Base-by-base conservation (phyloP, 306 rosid genomes). In the Urtica urens region DNA sequence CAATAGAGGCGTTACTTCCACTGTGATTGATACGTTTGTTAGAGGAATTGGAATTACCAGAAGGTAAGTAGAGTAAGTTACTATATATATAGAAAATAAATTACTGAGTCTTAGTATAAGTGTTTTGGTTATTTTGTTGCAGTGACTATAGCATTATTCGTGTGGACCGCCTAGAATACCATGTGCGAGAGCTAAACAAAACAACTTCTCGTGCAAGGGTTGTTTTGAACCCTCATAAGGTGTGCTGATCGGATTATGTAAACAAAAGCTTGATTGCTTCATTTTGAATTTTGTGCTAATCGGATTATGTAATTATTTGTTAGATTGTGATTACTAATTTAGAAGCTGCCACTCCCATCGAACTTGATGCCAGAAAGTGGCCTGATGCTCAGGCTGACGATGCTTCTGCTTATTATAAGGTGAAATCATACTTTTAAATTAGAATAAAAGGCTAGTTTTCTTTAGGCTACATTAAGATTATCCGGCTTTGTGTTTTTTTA, bases 11-110 rank as follows among this genome's bases (percentile, higher is more conserved):
- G 69, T 85, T 29, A 75, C 94, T 12, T 68, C 94, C 33, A 75
- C 85, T 20, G 85, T 95, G 27, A 82, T 92, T 24, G 85, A 92
- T 78, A 68, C 94, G 20, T 92, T 92, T 75, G 93, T 92, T 30
- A 73, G 94, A 53, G 94, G 99, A 75, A 78, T 92, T 56, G 99
- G 99, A 68, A 82, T 92, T 58, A 92, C 99, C 53, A 82, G 99
- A 79, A 92, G 99, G 99, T 90, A 58, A 46, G n/a, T 28, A 28
- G 33, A 4, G 33, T 28, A 28, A 28, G 4, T 4, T 10, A 28
- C 4, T 28, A 28, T 10, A 28, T n/a, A 28, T 28, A 10, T 28
- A 10, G 6, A 28, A 28, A 10, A 28, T 28, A 4, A 28, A 28
- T 28, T 10, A 10, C n/a, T 10, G 11, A 10, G 11, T 9, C n/a